Evolutionary conservation across 2,329 filamentous ascomycete genomes (phyloP).

Genomic region (Pseudogymnoascus sp.): DNA sequence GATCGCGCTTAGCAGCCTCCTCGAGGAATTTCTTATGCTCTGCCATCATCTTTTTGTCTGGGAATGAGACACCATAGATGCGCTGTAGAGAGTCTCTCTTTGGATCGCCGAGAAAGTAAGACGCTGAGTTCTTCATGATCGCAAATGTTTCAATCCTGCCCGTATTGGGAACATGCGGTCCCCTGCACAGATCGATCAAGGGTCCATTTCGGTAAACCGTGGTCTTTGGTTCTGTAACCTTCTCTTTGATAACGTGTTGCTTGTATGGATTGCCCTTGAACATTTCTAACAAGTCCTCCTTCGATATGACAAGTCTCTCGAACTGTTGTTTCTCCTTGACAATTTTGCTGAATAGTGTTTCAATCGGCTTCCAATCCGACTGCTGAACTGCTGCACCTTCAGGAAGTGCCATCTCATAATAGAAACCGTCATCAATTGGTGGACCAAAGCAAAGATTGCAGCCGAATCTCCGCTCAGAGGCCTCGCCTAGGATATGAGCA

Average conservation of each 20-base stretch:
- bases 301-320: slow-evolving; percentile 79
- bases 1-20: slow-evolving; percentile 95
- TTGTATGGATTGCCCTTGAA: slow-evolving; percentile 98
- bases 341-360: slow-evolving; percentile 70
- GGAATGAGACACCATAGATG: slow-evolving; percentile 93
- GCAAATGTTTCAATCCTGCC: slow-evolving; percentile 91
- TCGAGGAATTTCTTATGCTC: slow-evolving; percentile 93
- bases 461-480: slow-evolving; percentile 80
- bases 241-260: slow-evolving; percentile 91
- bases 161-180: slow-evolving; percentile 89
- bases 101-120: slow-evolving; percentile 91
- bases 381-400: slow-evolving; percentile 62
- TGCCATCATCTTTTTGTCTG: slow-evolving; percentile 89
- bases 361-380: slow-evolving; percentile 75
- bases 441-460: slow-evolving; percentile 92
- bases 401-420: slow-evolving; percentile 89
- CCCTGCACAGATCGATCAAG: slow-evolving; percentile 89
- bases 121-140: slow-evolving; percentile 69
- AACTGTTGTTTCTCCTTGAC: slow-evolving; percentile 97
- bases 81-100: slow-evolving; percentile 92
- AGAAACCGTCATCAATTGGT: slow-evolving; percentile 85
- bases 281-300: slow-evolving; percentile 89
- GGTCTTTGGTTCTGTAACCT: slow-evolving; percentile 78
- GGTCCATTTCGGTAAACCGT: slow-evolving; percentile 90
- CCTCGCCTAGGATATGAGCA: slow-evolving; percentile 92